Evolutionary conservation across 2,329 filamentous ascomycete genomes (phyloP).

Genomic region (Aspergillus intermedius): DNA sequence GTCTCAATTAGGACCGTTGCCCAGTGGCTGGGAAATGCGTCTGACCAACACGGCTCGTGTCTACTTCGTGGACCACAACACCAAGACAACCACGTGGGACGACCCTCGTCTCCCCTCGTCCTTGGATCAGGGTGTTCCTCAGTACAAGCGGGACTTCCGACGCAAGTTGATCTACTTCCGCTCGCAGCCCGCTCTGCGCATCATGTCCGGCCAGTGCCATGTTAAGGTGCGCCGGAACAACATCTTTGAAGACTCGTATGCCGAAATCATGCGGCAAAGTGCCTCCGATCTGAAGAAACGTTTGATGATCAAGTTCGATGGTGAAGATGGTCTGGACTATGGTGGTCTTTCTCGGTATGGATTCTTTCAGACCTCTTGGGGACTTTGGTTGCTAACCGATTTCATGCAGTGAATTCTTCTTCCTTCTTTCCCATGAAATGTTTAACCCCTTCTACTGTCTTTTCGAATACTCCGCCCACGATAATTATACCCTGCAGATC

Average conservation of each 20-base stretch:
- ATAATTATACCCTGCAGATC: constrained; percentile 99
- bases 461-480: constrained; percentile 98
- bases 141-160: constrained; percentile 98
- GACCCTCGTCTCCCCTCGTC: constrained; percentile 92
- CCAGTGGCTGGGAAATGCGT: constrained; percentile 99
- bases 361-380: not conserved
- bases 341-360: constrained; percentile 77
- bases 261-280: constrained; percentile 94
- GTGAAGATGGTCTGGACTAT: constrained; percentile 95
- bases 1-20: constrained; percentile 87
- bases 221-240: constrained; percentile 95
- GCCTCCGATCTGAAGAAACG: constrained; percentile 96
- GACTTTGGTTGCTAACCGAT: constrained; percentile 18
- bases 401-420: constrained; percentile 81
- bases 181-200: constrained; percentile 91
- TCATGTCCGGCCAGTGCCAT: constrained; percentile 92
- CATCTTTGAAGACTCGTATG: constrained; percentile 98
- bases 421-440: constrained; percentile 98
- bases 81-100: constrained; percentile 99
- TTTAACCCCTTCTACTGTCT: constrained; percentile 99
- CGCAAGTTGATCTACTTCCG: constrained; percentile 99
- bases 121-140: constrained; percentile 93
- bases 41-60: constrained; percentile 96
- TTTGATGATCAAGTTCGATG: constrained; percentile 99
- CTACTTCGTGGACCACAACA: constrained; percentile 99